Evolutionary conservation across 2,329 filamentous ascomycete species (phyloP).

Genomic region (Cladosporium phlei): DNA sequence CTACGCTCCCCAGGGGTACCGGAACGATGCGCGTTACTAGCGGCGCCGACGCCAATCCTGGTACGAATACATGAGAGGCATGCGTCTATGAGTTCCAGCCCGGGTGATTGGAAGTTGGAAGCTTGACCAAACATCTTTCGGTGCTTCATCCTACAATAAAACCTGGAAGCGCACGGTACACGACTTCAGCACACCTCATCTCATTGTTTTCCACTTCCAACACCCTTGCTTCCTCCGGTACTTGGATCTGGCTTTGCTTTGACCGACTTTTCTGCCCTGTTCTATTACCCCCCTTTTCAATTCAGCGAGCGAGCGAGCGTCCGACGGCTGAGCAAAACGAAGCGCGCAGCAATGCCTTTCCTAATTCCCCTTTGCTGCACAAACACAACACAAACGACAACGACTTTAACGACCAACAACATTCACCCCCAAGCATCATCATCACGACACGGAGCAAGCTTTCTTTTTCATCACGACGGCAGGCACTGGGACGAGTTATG

Average conservation of each 20-base stretch:
- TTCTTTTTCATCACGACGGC: no score
- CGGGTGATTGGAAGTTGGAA: no score
- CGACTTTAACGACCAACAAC: neutral
- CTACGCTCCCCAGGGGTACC: slow-evolving; percentile 22
- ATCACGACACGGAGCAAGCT: neutral
- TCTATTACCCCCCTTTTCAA: neutral
- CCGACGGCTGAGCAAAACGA: neutral
- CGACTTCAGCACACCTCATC: no score
- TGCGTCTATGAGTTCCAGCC: no score
- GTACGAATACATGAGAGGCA: slow-evolving; percentile 3
- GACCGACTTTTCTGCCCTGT: neutral
- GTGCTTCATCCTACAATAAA: no score
- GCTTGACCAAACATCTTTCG: no score
- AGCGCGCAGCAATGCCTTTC: neutral
- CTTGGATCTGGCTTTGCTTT: no score
- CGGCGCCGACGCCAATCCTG: slow-evolving; percentile 2
- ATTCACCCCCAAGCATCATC: neutral
- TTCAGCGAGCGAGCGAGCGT: neutral
- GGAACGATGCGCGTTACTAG: slow-evolving; percentile 11
- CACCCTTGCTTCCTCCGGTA: no score
- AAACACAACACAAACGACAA: neutral
- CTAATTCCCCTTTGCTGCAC: neutral
- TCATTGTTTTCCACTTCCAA: no score
- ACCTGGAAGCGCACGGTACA: no score
- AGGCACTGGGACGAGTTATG: no score